These are phyloP conservation scores for Passalora sequoiae DNA, from an alignment of 2,329 filamentous ascomycete genomes.

Conservation along the genomic window DNA sequence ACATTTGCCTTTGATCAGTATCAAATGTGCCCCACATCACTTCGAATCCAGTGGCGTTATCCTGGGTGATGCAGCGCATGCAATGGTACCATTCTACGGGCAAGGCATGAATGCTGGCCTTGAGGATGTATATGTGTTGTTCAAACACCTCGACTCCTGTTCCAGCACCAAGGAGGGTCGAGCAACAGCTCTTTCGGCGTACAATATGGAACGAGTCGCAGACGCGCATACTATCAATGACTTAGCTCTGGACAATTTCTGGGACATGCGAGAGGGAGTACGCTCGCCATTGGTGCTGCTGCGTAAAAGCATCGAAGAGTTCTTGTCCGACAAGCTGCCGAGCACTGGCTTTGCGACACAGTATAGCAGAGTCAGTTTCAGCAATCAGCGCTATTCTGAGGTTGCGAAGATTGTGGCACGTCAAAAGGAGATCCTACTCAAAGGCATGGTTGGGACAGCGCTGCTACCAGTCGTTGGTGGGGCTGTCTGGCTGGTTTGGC, in stretches of 20 bases:
- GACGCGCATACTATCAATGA: constrained; percentile 91
- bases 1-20: constrained; percentile 84
- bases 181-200: constrained; percentile 59
- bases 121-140: constrained; percentile 87
- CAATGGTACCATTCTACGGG: constrained; percentile 97
- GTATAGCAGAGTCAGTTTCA: constrained; percentile 88
- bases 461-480: constrained; percentile 27
- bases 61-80: constrained; percentile 88
- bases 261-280: constrained; percentile 87
- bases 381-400: constrained; percentile 84
- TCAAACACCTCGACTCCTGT: constrained; percentile 71
- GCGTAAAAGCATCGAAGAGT: constrained; percentile 83
- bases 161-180: constrained; percentile 38
- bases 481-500: constrained; percentile 27
- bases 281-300: constrained; percentile 70
- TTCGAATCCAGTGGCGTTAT: constrained; percentile 72
- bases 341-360: constrained; percentile 82
- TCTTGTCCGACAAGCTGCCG: constrained; percentile 69
- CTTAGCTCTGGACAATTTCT: constrained; percentile 82
- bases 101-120: constrained; percentile 97
- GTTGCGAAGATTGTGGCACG: constrained; percentile 64
- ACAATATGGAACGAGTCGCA: constrained; percentile 65
- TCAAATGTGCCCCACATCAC: constrained; percentile 90
- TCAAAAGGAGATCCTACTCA: constrained; percentile 52
- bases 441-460: constrained; percentile 46